Evolutionary conservation across 2,329 filamentous ascomycete genomes (phyloP).

Genomic region (Fusarium fracticaudum): DNA sequence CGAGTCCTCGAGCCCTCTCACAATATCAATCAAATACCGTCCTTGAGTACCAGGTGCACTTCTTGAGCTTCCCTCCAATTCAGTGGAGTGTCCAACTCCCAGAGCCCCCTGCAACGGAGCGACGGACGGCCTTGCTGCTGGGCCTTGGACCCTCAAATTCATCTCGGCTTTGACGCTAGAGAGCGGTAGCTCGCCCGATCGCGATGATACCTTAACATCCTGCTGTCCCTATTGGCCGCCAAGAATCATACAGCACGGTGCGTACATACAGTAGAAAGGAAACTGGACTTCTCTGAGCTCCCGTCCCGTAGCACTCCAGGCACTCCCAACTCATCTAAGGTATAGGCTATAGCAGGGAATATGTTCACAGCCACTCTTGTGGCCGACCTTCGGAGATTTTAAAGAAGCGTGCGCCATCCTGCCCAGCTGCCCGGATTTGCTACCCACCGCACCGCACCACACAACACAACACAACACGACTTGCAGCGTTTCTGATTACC

Average conservation of each 20-base stretch:
- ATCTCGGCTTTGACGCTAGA: slow-evolving; percentile 42
- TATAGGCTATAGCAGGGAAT: not conserved
- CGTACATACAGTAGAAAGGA: not conserved
- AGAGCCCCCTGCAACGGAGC: slow-evolving; percentile 9
- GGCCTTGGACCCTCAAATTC: slow-evolving; percentile 19
- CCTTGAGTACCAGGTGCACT: slow-evolving; percentile 5
- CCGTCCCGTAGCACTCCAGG: not conserved
- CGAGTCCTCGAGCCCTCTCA: not conserved
- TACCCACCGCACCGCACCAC: not conserved
- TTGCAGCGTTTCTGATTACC: not conserved
- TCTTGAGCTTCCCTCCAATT: not conserved
- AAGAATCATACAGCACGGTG: not conserved
- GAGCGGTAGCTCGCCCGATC: slow-evolving; percentile 40
- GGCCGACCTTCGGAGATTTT: not conserved
- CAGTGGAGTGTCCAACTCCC: slow-evolving; percentile 8
- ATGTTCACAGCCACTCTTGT: not conserved
- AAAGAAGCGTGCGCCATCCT: not conserved
- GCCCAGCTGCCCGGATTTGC: not conserved
- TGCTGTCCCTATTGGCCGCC: slow-evolving; percentile 4
- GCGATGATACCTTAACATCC: slow-evolving; percentile 4
- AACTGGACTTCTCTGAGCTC: not conserved
- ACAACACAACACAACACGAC: not conserved
- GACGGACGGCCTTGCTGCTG: slow-evolving; percentile 12
- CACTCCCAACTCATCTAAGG: not conserved
- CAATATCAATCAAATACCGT: slow-evolving; percentile 20